Conservation (phyloP, 805 yeast species). For the Scheffersomyces spartinae region DNA sequence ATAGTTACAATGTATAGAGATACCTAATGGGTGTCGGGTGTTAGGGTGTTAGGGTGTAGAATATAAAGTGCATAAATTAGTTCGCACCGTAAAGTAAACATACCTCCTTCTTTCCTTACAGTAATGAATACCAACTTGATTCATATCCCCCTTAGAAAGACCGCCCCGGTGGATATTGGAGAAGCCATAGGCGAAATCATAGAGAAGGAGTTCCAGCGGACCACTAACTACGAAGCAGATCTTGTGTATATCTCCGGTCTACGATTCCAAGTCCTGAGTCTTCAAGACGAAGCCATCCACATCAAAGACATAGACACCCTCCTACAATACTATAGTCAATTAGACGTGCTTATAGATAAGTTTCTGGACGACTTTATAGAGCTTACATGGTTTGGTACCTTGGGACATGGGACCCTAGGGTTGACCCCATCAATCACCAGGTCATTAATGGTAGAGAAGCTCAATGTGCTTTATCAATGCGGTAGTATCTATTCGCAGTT, state of each 20-base stretch:
- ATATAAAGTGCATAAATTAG: too few species aligned
- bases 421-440: constrained; percentile 31
- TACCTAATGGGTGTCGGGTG: too few species aligned
- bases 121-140: constrained; percentile 27
- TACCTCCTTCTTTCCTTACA: background rate
- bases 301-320: constrained; percentile 23
- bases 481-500: constrained; percentile 52
- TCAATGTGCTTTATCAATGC: constrained; percentile 56
- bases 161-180: constrained; percentile 30
- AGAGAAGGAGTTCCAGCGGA: constrained; percentile 33
- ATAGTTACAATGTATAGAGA: too few species aligned
- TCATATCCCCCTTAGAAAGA: constrained; percentile 39
- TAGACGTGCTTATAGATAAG: constrained; percentile 35
- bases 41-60: too few species aligned
- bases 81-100: constrained; percentile 2
- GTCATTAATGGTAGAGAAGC: constrained; percentile 48
- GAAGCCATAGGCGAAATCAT: constrained; percentile 31
- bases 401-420: constrained; percentile 43
- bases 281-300: constrained; percentile 15
- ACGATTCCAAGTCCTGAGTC: constrained; percentile 28
- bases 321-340: constrained; percentile 34
- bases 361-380: constrained; percentile 52
- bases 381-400: constrained; percentile 65
- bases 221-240: constrained; percentile 30
- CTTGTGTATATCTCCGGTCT: constrained; percentile 30